Evolutionary conservation across 352 stramenopile species (phyloP).

Genomic region (Globisporangium nagaii): DNA sequence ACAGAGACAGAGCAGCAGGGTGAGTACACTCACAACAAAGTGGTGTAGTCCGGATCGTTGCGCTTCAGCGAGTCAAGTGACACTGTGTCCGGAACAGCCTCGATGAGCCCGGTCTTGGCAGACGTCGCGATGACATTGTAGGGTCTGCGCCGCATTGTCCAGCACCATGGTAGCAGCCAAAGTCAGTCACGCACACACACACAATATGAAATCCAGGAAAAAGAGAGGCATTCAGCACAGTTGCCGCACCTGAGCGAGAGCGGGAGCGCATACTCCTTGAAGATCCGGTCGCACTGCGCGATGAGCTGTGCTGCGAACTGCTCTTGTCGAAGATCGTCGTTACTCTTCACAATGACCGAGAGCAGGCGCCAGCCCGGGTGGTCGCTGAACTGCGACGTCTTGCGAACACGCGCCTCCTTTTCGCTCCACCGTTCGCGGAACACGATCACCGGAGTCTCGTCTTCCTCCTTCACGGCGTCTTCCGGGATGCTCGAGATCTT

Average conservation of each 20-base stretch:
- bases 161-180: constrained; percentile 1
- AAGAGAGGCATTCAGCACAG: neutral
- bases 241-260: constrained; percentile 78
- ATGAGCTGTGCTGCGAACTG: constrained; percentile 98
- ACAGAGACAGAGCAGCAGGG: constrained; percentile 4
- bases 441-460: constrained; percentile 67
- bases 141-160: constrained; percentile 33
- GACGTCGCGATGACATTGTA: constrained; percentile 97
- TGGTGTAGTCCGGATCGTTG: constrained; percentile 74
- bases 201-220: neutral
- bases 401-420: constrained; percentile 66
- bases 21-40: constrained; percentile 88
- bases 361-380: constrained; percentile 65
- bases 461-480: constrained; percentile 27
- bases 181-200: constrained; percentile 35
- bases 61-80: constrained; percentile 97
- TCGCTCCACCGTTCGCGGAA: constrained; percentile 79
- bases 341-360: constrained; percentile 96
- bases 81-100: constrained; percentile 94
- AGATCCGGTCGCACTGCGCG: constrained; percentile 93
- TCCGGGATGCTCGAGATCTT: constrained; percentile 42
- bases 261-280: constrained; percentile 90
- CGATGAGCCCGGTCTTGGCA: constrained; percentile 92
- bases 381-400: constrained; percentile 40
- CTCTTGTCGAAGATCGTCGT: constrained; percentile 98